Evolutionary conservation across 1,139 yeast species (phyloP).

Genomic region (Pichia sp.): DNA sequence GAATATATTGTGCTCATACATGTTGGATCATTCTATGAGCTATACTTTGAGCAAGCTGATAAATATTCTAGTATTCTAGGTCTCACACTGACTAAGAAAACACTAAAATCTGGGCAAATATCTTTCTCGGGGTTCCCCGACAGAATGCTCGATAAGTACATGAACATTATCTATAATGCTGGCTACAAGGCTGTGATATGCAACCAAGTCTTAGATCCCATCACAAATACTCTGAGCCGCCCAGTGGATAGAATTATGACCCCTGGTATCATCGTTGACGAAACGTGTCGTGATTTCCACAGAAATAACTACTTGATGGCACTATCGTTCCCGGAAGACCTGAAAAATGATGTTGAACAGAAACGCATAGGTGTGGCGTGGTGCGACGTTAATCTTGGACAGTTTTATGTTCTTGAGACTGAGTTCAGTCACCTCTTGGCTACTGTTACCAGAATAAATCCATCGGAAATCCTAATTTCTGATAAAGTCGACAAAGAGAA

Average conservation of each 20-base stretch:
- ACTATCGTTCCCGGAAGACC: constrained; percentile 49
- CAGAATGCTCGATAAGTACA: constrained; percentile 61
- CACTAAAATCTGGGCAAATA: constrained; percentile 41
- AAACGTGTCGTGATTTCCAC: constrained; percentile 67
- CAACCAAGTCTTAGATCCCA: constrained; percentile 48
- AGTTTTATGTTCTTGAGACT: constrained; percentile 60
- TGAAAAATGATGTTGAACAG: constrained; percentile 33
- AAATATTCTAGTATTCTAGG: constrained; percentile 66
- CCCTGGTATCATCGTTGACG: constrained; percentile 91
- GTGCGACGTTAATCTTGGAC: constrained; percentile 86
- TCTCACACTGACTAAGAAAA: constrained; percentile 46
- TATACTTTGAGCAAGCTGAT: constrained; percentile 84
- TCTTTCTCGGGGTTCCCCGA: constrained; percentile 94
- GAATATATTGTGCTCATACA: constrained; percentile 78
- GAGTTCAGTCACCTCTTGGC: constrained; percentile 46
- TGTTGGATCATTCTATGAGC: constrained; percentile 86
- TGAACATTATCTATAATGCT: constrained; percentile 61
- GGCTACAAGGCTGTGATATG: constrained; percentile 72
- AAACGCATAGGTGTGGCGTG: constrained; percentile 71
- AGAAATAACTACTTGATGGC: constrained; percentile 67
- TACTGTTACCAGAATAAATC: constrained; percentile 58
- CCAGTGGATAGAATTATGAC: constrained; percentile 75
- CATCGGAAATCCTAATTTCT: constrained; percentile 50
- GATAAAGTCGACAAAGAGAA: constrained; percentile 23
- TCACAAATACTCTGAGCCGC: constrained; percentile 46